Evolutionary conservation across 148 eudicot genomes (phyloP).

Genomic region (Spergularia bocconei): DNA sequence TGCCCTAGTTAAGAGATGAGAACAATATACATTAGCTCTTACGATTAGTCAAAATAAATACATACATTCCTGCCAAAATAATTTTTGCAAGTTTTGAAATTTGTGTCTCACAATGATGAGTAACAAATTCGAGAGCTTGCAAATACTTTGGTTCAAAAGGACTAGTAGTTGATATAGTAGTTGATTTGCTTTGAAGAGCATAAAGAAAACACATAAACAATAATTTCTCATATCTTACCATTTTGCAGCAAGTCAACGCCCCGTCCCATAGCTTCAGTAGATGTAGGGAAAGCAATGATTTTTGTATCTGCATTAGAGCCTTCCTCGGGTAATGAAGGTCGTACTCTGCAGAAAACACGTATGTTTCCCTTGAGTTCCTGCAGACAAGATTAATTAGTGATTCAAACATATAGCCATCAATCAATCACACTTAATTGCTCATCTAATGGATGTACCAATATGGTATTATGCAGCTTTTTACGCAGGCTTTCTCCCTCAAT

Average conservation of each 20-base stretch:
- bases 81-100: neutral
- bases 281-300: conserved; percentile 61
- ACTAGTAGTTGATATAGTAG: too few species aligned
- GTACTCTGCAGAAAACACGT: conserved; percentile 94
- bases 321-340: conserved; percentile 82
- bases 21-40: conserved; percentile 5
- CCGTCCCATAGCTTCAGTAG: conserved; percentile 69
- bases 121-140: neutral
- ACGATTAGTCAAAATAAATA: neutral
- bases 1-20: conserved; percentile 49
- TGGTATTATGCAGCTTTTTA: conserved; percentile 91
- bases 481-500: conserved; percentile 87
- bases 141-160: neutral
- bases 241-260: conserved; percentile 83
- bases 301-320: conserved; percentile 50
- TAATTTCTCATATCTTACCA: conserved; percentile 41
- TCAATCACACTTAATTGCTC: conserved; percentile 1
- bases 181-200: conserved; percentile 5
- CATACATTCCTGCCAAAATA: neutral
- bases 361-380: conserved; percentile 98
- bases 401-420: neutral
- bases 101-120: neutral
- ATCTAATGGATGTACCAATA: conserved; percentile 53
- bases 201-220: neutral
- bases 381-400: conserved; percentile 10